Evolutionary conservation across 768 basidiomycete species (phyloP).

Genomic region (Macrocybe gigantea): DNA sequence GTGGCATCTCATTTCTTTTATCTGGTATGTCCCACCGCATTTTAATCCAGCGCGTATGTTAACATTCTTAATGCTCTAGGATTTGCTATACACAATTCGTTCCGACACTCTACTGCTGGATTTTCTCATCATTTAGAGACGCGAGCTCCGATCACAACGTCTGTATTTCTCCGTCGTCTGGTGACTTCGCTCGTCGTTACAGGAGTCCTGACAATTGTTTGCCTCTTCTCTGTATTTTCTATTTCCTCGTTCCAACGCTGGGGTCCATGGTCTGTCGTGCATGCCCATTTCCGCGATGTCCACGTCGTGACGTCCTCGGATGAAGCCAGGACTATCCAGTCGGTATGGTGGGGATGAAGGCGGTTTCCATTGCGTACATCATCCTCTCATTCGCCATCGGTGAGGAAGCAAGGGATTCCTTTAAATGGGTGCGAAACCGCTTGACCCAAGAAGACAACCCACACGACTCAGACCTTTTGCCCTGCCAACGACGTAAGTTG

Average conservation of each 20-base stretch:
- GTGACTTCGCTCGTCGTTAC: conserved; percentile 41
- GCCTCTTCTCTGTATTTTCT: conserved; percentile 31
- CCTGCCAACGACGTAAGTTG: conserved; percentile 18
- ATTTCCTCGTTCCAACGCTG: conserved; percentile 26
- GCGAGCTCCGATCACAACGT: conserved; percentile 34
- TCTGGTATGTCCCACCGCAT: conserved; percentile 27
- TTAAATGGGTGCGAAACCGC: conserved; percentile 24
- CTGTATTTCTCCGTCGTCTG: conserved; percentile 53
- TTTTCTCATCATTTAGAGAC: conserved; percentile 32
- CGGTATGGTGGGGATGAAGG: conserved; percentile 37
- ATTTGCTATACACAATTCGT: conserved; percentile 28
- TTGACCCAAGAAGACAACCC: conserved; percentile 2
- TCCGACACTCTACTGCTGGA: conserved; percentile 12
- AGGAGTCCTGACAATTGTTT: conserved; percentile 31
- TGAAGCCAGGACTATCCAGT: conserved; percentile 19
- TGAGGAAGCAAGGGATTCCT: conserved; percentile 30
- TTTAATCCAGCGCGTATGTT: not conserved
- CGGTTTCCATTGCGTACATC: conserved; percentile 32
- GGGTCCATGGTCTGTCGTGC: conserved; percentile 42
- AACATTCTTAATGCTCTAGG: conserved; percentile 13
- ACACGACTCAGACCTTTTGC: conserved; percentile 6
- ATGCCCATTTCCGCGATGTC: conserved; percentile 33
- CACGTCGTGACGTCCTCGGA: conserved; percentile 19
- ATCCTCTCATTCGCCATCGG: conserved; percentile 29
- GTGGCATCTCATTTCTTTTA: conserved; percentile 32